Evolutionary conservation across 2,329 filamentous ascomycete genomes (phyloP).

Genomic region (Talaromyces sp.): DNA sequence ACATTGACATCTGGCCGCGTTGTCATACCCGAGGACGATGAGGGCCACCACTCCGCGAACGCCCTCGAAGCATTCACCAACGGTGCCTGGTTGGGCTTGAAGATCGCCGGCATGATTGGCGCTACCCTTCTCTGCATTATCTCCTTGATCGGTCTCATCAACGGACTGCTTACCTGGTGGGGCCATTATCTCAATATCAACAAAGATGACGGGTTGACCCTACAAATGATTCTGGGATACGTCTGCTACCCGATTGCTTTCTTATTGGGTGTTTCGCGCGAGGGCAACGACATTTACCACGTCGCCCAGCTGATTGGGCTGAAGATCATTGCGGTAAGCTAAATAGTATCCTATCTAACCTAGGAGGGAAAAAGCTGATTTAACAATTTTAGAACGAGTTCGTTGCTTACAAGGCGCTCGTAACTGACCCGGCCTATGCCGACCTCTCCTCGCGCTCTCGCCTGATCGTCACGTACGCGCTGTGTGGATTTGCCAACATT

Average conservation of each 20-base stretch:
- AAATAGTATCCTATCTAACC: neutral
- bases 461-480: slow-evolving; percentile 80
- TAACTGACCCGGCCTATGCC: slow-evolving; percentile 49
- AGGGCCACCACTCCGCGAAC: slow-evolving; percentile 69
- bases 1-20: slow-evolving; percentile 77
- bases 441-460: slow-evolving; percentile 64
- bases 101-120: slow-evolving; percentile 79
- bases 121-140: slow-evolving; percentile 79
- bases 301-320: slow-evolving; percentile 76
- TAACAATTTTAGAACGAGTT: slow-evolving; percentile 62
- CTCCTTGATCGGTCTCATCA: slow-evolving; percentile 67
- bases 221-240: slow-evolving; percentile 74
- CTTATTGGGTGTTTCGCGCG: slow-evolving; percentile 70
- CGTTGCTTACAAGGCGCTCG: slow-evolving; percentile 62
- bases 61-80: slow-evolving; percentile 79
- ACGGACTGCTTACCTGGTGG: slow-evolving; percentile 80
- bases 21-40: slow-evolving; percentile 73
- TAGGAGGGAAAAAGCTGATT: neutral
- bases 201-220: slow-evolving; percentile 59
- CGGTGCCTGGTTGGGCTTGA: slow-evolving; percentile 79
- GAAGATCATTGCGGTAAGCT: slow-evolving; percentile 67
- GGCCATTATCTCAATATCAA: slow-evolving; percentile 72
- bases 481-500: slow-evolving; percentile 80
- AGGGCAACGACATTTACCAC: slow-evolving; percentile 59
- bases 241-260: slow-evolving; percentile 73